Percentiles rank a stretch among this genome's conserved stretches.
Evolutionary conservation across 768 basidiomycete species (phyloP).

Genomic region (Hydnomerulius pinastri): DNA sequence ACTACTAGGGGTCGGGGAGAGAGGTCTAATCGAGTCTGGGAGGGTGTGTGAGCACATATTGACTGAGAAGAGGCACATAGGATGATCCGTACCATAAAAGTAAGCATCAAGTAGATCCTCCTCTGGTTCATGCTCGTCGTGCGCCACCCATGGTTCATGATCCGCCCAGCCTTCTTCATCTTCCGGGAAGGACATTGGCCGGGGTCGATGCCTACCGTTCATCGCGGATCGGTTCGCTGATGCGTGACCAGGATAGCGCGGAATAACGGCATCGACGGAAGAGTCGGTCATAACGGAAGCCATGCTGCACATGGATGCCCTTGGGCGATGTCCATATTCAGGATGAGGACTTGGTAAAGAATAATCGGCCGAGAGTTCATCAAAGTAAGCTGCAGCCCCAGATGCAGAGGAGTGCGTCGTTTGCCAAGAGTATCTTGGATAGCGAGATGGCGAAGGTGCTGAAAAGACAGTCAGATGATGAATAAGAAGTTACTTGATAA

Average conservation of each 20-base stretch:
- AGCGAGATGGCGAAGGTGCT: constrained; percentile 21
- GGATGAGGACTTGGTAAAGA: constrained; percentile 23
- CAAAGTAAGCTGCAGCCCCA: constrained; percentile 26
- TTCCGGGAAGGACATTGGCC: constrained; percentile 15
- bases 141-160: constrained; percentile 23
- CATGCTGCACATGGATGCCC: constrained; percentile 53
- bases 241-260: constrained; percentile 30
- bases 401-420: constrained; percentile 33
- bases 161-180: constrained; percentile 25
- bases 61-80: neutral
- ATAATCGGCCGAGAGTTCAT: constrained; percentile 33
- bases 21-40: constrained; percentile 26
- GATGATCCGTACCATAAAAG: constrained; percentile 36
- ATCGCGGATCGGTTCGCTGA: constrained; percentile 7
- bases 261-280: constrained; percentile 61
- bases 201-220: constrained; percentile 9
- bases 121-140: constrained; percentile 28
- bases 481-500: neutral
- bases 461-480: constrained; percentile 1
- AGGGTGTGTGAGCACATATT: constrained; percentile 2
- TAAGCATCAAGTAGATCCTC: constrained; percentile 45
- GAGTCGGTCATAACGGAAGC: constrained; percentile 57
- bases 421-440: constrained; percentile 32
- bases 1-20: constrained; percentile 8
- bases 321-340: constrained; percentile 17